Evolutionary conservation across 129 eudicot genomes (phyloP), one percentile per base, ranked within the genome.

Genomic region (Lonicera japonica): DNA sequence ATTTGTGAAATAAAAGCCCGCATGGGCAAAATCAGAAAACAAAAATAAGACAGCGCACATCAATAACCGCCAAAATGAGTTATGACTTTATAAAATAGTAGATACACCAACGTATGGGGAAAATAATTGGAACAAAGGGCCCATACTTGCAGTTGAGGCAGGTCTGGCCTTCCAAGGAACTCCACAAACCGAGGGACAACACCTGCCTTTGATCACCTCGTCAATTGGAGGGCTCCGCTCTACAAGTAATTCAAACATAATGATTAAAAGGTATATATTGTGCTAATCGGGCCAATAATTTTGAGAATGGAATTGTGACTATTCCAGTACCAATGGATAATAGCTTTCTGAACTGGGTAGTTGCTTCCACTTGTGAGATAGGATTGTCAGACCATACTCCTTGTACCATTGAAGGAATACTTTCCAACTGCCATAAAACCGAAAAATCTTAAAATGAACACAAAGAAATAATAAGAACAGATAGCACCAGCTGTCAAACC

Each of bases 341-440:
- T 29, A 86, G 76, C 77, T 86, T 82, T 24, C 95, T 70, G 45
- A 82, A 77, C 48, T 86, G 95, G 45, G 86, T 82, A 21, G 89
- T 86, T 64, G 95, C 95, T 55, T 86, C 89, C 41, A 77, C 71
- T 74, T 82, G 86, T 50, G 74, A 64, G 51, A 23, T 72, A 65
- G 78, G 78, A 77, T 86, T 86, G 21, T 75, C 80, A 15, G 89
- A 86, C 73, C 68, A 80, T 11, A 86, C 89, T 63, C 89, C 95
- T 72, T 79, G 86, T 16, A 82, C 84, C 89, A 82, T 74, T 45
- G 63, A 52, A 58, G 95, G 89, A 46, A 86, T 76, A 69, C 72
- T 82, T 64, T 86, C 86, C 66, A 82, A 64, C 89, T 82, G 82
- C 38, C 61, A 68, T 43, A 34, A 16, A 46, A 58, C 25, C 21